Evolutionary conservation across 805 yeast genomes (phyloP), one percentile per base, ranked within the genome.

Genomic region (Lipomyces starkeyi): DNA sequence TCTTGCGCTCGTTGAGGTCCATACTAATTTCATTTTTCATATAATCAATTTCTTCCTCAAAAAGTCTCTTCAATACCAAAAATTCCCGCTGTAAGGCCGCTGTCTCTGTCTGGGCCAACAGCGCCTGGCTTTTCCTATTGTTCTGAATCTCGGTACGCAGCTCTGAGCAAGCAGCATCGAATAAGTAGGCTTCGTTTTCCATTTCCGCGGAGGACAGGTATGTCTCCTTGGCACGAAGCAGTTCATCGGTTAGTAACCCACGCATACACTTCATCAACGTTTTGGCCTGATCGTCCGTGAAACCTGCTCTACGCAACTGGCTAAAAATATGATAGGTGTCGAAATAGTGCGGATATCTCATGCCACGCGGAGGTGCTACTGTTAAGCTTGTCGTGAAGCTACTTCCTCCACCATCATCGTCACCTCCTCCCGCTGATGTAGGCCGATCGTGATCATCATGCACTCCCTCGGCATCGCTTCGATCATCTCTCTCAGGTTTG

Each of bases 121-220:
- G 88, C 63, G 90, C 81, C 69, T 91, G 91, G 13, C 82, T 80
- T 70, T 89, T 93, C 71, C 98, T 81, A 37, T 89, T 85, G 54
- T 88, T 84, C 54, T 89, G 87, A 29, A 93, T 86, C 73, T 93
- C 97, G 58, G 90, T 91, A 60, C 89, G 79, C 49, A 94, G 79
- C 77, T 94, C 98, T 64, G 93, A 89, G 69, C 91, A 91, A 0
- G 97, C 97, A 40, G 97, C 96, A 76, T 93, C 94, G 77, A 92
- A 93, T 14, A 95, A 79, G 76, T 94, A 95, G 27, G 87, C 85
- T 74, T 94, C 97, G 74, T 93, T 94, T 71, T 93, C 97, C 17
- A 92, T 80, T 73, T 92, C 97, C 69, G 87, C 86, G 34, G 79
- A 79, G 27, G 83, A 82, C 20, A 82, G 76, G 20, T 78, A 75